Evolutionary conservation across 1,284 basidiomycete genomes (phyloP).

Genomic region (Boletellus deceptivus): DNA sequence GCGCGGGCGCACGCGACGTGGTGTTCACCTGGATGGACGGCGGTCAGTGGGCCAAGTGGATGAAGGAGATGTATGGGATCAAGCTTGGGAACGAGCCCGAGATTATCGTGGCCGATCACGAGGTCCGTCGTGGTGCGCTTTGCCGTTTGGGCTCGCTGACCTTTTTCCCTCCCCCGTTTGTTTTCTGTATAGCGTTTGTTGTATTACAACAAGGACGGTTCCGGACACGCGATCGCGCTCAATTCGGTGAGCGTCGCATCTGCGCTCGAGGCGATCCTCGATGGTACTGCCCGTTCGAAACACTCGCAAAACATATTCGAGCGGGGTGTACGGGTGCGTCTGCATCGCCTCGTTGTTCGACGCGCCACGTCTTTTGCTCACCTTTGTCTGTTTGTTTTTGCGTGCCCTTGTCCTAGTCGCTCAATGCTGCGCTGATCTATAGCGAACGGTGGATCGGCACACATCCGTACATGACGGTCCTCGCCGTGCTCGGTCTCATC

Average conservation of each 20-base stretch:
- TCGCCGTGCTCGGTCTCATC: conserved; percentile 12
- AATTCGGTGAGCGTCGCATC: conserved; percentile 60
- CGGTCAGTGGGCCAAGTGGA: conserved; percentile 78
- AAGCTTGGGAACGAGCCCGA: conserved; percentile 45
- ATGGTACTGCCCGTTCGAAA: conserved; percentile 55
- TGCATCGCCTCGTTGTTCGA: too few species aligned
- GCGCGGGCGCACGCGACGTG: conserved; percentile 49
- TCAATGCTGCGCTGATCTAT: conserved; percentile 15
- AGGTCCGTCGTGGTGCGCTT: conserved; percentile 43
- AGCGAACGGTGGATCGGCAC: conserved; percentile 12
- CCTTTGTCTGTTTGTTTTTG: too few species aligned
- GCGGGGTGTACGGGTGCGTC: conserved; percentile 59
- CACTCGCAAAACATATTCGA: conserved; percentile 72
- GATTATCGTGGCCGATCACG: conserved; percentile 78
- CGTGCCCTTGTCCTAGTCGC: too few species aligned
- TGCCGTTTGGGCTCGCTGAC: too few species aligned
- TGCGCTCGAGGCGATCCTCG: conserved; percentile 66
- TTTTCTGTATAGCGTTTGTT: conserved; percentile 45
- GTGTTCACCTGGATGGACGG: conserved; percentile 87
- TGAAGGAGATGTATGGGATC: conserved; percentile 85
- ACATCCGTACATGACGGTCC: conserved; percentile 24
- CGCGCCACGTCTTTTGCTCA: too few species aligned
- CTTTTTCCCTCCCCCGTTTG: not conserved
- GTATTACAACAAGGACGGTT: conserved; percentile 61
- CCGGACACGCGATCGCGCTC: conserved; percentile 53